A percentile compares a stretch with the other conserved stretches of the same genome.
These are phyloP conservation scores for Rubus idaeus DNA, from an alignment of 306 rosid species.

Conservation along the genomic window DNA sequence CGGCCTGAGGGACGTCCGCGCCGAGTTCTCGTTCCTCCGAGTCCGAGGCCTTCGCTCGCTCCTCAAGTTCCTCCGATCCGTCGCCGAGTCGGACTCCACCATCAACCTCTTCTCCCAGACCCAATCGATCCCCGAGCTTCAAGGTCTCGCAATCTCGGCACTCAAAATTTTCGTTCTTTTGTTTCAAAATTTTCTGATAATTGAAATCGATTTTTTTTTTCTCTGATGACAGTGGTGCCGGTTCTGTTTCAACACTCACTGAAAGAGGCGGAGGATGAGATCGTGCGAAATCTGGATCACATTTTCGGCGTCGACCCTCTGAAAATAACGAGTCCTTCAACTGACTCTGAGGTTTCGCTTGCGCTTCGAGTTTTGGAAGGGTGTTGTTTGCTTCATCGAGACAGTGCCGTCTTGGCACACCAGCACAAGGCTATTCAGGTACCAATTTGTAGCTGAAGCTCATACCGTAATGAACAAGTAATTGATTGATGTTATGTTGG, in stretches of 20 bases:
- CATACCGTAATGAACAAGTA: background rate
- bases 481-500: background rate
- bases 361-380: constrained; percentile 39
- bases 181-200: no score
- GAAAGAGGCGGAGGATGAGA: constrained; percentile 58
- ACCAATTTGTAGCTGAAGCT: background rate
- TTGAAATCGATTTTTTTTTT: no score
- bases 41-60: constrained; percentile 74
- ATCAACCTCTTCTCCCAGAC: constrained; percentile 60
- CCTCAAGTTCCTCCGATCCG: constrained; percentile 80
- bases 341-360: constrained; percentile 23
- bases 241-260: constrained; percentile 76
- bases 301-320: constrained; percentile 73
- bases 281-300: constrained; percentile 55
- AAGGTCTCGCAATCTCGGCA: constrained; percentile 36
- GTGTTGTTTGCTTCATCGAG: constrained; percentile 34
- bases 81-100: constrained; percentile 69
- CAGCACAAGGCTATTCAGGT: constrained; percentile 42
- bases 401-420: constrained; percentile 28
- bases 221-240: constrained; percentile 62
- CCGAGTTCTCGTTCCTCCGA: constrained; percentile 89
- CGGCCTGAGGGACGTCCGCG: constrained; percentile 75
- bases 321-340: constrained; percentile 60
- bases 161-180: background rate
- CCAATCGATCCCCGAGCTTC: constrained; percentile 71